Conservation (phyloP, 768 basidiomycete genomes). For the Lactifluus subvellereus region DNA sequence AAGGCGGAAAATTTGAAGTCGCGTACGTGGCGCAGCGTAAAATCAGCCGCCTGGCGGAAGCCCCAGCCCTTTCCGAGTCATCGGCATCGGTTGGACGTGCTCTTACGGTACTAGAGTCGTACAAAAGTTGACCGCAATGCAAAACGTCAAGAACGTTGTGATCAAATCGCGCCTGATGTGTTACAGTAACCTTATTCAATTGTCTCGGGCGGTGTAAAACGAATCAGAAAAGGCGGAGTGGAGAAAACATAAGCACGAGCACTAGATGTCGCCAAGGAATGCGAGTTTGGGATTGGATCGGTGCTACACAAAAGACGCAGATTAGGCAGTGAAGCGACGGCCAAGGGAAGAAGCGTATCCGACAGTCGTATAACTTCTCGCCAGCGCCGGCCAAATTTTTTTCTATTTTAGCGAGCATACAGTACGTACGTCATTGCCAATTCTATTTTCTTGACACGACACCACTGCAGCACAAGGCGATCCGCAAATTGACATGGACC, state of each 20-base stretch:
- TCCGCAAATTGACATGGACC: constrained; percentile 2
- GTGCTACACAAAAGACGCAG: background rate
- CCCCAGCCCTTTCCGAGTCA: background rate
- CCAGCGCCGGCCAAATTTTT: background rate
- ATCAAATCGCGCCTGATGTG: background rate
- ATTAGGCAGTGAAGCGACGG: background rate
- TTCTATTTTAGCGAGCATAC: background rate
- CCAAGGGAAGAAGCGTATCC: background rate
- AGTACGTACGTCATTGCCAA: background rate
- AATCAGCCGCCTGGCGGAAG: background rate
- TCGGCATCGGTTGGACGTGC: background rate
- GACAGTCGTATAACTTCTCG: background rate
- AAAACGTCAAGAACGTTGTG: background rate
- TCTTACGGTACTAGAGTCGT: background rate
- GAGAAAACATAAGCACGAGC: background rate
- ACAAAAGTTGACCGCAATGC: background rate
- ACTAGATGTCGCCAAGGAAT: too few species aligned
- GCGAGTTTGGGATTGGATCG: background rate
- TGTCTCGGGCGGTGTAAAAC: background rate
- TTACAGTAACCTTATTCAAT: background rate
- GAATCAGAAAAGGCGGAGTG: background rate
- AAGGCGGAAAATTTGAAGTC: too few species aligned
- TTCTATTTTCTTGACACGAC: background rate
- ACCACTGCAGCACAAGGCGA: background rate
- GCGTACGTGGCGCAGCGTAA: too few species aligned